Base-by-base conservation (phyloP, 306 rosid genomes). In the Glycyrrhiza uralensis region DNA sequence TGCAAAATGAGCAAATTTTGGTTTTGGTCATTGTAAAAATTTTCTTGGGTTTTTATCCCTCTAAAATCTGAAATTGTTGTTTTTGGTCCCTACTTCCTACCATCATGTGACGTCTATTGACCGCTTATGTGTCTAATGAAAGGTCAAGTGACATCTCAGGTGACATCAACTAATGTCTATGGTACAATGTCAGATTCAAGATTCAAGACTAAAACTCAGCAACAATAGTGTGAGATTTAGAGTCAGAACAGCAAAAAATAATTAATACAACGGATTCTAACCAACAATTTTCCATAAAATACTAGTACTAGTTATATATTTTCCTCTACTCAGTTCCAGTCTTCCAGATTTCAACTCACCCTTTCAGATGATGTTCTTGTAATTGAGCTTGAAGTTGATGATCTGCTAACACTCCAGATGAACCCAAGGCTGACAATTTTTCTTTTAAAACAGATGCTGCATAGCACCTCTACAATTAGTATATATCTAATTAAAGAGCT, bases 361-460 rank as follows among this genome's bases (percentile, higher is more conserved):
- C 87, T 89, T 88, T 95, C 71, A 80, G 63, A 75, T 89, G 86
- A 87, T 95, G 96, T 70, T 95, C 99, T 83, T 95, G 99, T 52
- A 95, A 79, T 76, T 91, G 97, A 24, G 99, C 92, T 82, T 95
- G 99, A 84, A 95, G 99, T 78, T 95, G 99, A 82, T 95, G 99
- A 17, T 95, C 99, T 2, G 97, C 99, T 82, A 91, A 81, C 65
- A 91, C 88, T 81, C 99, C 99, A 81, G 99, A 91, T 51, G 99
- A 84, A 67, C 99, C 99, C 90, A 95, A 72, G 70, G 93, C 79
- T 19, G 90, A 73, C 71, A 95, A 90, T 61, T 95, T 95, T 84
- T 95, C 99, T 79, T 89, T 95, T 80, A 91, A 85, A 67, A 87
- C 87, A 80, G 99, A 95, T 54, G 97, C 99, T 95, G 96, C 82